These are phyloP conservation scores for Chlamydomonas sp. DNA, from an alignment of 139 green algal genomes.

Conservation along the genomic window DNA sequence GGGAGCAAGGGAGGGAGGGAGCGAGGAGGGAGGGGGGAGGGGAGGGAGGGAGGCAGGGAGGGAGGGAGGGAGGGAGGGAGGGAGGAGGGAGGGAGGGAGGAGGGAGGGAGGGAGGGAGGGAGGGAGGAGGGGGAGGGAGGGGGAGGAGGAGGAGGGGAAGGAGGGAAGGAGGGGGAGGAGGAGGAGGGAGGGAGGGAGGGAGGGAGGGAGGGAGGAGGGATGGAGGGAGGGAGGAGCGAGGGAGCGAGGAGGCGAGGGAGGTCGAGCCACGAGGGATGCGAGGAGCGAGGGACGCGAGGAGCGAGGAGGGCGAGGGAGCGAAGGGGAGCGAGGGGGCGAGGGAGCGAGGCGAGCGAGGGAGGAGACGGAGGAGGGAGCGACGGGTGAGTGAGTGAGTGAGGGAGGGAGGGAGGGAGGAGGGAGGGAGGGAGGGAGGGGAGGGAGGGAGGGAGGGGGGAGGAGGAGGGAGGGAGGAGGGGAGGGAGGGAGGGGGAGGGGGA, in stretches of 20 bases:
- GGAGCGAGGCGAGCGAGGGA: neutral
- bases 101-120: too few species aligned
- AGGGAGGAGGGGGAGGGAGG: neutral
- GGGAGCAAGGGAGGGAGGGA: neutral
- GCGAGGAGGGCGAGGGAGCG: neutral
- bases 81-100: neutral
- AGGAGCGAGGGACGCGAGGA: neutral
- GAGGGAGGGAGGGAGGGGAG: neutral
- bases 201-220: neutral
- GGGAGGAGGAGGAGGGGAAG: neutral
- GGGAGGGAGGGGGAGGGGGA: neutral
- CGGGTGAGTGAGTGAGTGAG: neutral
- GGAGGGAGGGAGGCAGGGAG: neutral
- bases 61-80: neutral
- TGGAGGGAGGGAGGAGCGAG: too few species aligned
- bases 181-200: neutral
- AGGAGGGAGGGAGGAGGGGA: neutral
- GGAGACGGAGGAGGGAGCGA: neutral
- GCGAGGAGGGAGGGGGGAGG: neutral
- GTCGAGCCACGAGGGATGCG: neutral
- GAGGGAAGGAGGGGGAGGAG: neutral
- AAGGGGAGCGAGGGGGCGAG: too few species aligned
- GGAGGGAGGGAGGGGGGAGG: neutral
- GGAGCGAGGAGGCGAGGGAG: neutral
- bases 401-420: neutral